Conservation (phyloP, 2,329 filamentous ascomycete genomes). For the Cytospora piceae region DNA sequence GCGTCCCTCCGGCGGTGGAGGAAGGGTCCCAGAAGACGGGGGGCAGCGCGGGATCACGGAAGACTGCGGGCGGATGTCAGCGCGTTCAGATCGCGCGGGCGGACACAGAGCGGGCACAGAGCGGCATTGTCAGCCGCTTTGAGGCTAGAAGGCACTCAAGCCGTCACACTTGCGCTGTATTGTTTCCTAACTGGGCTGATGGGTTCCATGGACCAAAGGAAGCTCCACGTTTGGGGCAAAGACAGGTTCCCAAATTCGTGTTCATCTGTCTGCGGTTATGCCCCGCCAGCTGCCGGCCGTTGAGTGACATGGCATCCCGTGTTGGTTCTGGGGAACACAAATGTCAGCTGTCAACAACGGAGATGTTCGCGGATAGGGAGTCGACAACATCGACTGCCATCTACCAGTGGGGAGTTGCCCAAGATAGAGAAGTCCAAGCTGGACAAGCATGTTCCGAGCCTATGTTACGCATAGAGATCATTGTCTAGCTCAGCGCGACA, state of each 20-base stretch:
- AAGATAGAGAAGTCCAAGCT: neutral
- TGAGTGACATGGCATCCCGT: neutral
- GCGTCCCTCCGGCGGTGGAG: slow-evolving; percentile 19
- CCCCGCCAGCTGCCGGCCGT: neutral
- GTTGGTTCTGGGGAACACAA: neutral
- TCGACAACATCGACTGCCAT: neutral
- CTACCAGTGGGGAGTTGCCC: slow-evolving; percentile 2
- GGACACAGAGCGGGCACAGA: neutral
- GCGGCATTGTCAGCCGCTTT: neutral
- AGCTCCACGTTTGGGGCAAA: neutral
- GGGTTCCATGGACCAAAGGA: neutral
- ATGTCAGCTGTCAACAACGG: neutral
- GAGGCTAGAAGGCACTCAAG: neutral
- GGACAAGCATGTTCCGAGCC: neutral
- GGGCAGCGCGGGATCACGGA: slow-evolving; percentile 19
- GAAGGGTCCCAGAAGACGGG: slow-evolving; percentile 11
- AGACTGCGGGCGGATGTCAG: slow-evolving; percentile 7
- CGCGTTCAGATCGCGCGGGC: slow-evolving; percentile 2
- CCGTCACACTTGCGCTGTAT: neutral
- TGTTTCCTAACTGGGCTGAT: neutral
- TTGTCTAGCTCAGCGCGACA: slow-evolving; percentile 7
- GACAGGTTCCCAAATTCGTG: neutral
- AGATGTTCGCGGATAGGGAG: slow-evolving; percentile 10
- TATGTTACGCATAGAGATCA: neutral
- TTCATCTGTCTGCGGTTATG: neutral